These are phyloP conservation scores for Pyrenochaeta sp. DNA, from an alignment of 2,329 filamentous ascomycete species.

Conservation along the genomic window DNA sequence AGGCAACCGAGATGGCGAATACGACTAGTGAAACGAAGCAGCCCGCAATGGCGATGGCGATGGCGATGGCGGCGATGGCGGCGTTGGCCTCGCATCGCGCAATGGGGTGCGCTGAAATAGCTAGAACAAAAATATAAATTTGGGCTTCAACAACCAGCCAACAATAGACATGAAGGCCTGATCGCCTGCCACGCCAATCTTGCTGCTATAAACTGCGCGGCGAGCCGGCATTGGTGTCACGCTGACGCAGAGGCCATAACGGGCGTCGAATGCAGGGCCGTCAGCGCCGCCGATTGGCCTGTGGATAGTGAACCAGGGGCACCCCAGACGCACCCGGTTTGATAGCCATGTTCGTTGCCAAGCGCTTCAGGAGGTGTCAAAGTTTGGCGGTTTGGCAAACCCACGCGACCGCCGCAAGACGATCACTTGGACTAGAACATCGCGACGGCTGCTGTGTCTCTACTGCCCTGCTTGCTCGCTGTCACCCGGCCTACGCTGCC, in stretches of 20 bases:
- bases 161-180: neutral
- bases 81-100: neutral
- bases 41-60: conserved; percentile 4
- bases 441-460: conserved; percentile 8
- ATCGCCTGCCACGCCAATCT: conserved; percentile 7
- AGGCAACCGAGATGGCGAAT: conserved; percentile 24
- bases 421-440: conserved; percentile 20
- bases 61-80: neutral
- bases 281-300: conserved; percentile 27
- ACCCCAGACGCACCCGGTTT: conserved; percentile 31
- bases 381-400: conserved; percentile 23
- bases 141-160: neutral
- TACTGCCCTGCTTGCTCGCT: conserved; percentile 3
- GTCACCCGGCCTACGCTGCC: conserved; percentile 20
- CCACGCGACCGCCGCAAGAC: conserved; percentile 15
- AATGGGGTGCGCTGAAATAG: neutral
- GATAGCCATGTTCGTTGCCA: conserved; percentile 26
- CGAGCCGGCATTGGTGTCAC: conserved; percentile 14
- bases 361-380: conserved; percentile 34
- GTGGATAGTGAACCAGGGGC: conserved; percentile 18
- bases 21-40: conserved; percentile 26
- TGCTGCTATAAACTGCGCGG: neutral
- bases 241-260: conserved; percentile 22
- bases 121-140: too few relatives aligned
- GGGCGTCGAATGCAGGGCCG: conserved; percentile 33